These are phyloP conservation scores for Colletotrichum spaethianum DNA, from an alignment of 2,329 filamentous ascomycete species.

Conservation along the genomic window DNA sequence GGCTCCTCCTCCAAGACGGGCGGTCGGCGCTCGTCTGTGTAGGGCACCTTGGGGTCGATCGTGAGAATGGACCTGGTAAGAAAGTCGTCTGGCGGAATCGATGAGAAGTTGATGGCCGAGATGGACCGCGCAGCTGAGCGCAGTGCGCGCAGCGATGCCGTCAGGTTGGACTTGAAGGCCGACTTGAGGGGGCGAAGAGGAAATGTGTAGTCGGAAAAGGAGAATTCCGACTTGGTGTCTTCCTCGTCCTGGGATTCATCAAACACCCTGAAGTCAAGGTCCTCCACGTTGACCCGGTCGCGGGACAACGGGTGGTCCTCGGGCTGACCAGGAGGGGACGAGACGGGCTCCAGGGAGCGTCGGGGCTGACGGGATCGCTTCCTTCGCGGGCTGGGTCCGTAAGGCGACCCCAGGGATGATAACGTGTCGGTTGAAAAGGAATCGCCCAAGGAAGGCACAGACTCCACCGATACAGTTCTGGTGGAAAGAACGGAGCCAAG, in stretches of 20 bases:
- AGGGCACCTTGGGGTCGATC: slow-evolving; percentile 76
- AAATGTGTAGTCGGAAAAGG: slow-evolving; percentile 49
- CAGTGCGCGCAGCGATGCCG: slow-evolving; percentile 75
- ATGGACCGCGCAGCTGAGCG: slow-evolving; percentile 76
- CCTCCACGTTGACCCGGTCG: slow-evolving; percentile 65
- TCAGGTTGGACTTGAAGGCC: slow-evolving; percentile 79
- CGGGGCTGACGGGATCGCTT: slow-evolving; percentile 54
- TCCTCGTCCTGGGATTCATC: slow-evolving; percentile 47
- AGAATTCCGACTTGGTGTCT: slow-evolving; percentile 51
- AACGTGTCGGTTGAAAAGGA: slow-evolving; percentile 66
- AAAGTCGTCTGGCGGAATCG: slow-evolving; percentile 76
- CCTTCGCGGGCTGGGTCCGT: slow-evolving; percentile 54
- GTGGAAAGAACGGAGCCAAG: slow-evolving; percentile 67
- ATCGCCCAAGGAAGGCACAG: slow-evolving; percentile 71
- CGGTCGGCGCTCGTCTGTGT: slow-evolving; percentile 77
- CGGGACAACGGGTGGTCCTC: slow-evolving; percentile 68
- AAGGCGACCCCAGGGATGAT: slow-evolving; percentile 65
- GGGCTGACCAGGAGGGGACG: slow-evolving; percentile 66
- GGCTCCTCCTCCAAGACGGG: slow-evolving; percentile 75
- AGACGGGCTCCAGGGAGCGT: slow-evolving; percentile 69
- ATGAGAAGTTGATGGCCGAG: slow-evolving; percentile 73
- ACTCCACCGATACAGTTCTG: slow-evolving; percentile 72
- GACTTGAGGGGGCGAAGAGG: slow-evolving; percentile 66
- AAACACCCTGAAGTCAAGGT: slow-evolving; percentile 54
- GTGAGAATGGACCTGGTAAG: slow-evolving; percentile 77